Conservation (phyloP, 495 filamentous ascomycete genomes). For the Penicillium argentinense region DNA sequence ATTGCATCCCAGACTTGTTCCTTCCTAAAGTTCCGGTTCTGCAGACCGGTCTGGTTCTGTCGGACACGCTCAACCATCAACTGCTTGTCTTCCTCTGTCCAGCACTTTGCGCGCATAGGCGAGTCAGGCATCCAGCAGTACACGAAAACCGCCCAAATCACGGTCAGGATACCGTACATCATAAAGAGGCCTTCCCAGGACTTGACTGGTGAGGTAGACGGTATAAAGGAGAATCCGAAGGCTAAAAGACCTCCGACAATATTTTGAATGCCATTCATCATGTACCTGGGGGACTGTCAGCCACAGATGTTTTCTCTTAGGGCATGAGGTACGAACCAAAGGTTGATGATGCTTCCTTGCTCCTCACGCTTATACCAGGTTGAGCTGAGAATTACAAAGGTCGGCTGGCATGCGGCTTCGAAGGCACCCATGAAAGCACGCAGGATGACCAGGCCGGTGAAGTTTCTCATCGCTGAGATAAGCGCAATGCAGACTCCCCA, state of each 20-base stretch:
- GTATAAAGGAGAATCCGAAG: constrained; percentile 55
- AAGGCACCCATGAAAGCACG: constrained; percentile 65
- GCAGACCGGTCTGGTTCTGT: constrained; percentile 50
- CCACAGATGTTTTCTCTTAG: neutral
- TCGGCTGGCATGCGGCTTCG: constrained; percentile 63
- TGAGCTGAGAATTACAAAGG: constrained; percentile 54
- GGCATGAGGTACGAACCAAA: constrained; percentile 48
- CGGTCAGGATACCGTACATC: constrained; percentile 51
- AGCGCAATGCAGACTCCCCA: constrained; percentile 57
- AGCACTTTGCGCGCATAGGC: constrained; percentile 45
- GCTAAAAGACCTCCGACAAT: constrained; percentile 54
- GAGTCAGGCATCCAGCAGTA: constrained; percentile 46
- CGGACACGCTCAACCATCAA: constrained; percentile 49
- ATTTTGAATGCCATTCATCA: constrained; percentile 62
- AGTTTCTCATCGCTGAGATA: constrained; percentile 57
- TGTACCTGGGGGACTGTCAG: constrained; percentile 44
- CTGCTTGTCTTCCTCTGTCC: constrained; percentile 44
- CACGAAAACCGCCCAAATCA: constrained; percentile 47
- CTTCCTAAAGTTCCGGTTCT: constrained; percentile 47
- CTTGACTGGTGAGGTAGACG: constrained; percentile 33
- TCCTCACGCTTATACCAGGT: constrained; percentile 71
- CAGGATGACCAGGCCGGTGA: constrained; percentile 51
- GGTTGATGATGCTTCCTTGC: constrained; percentile 59
- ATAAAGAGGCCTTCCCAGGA: constrained; percentile 59
- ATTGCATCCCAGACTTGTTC: constrained; percentile 40